phyloP scores from a whole-genome alignment of 2,329 filamentous ascomycete species.

The Phoma herbarum region DNA sequence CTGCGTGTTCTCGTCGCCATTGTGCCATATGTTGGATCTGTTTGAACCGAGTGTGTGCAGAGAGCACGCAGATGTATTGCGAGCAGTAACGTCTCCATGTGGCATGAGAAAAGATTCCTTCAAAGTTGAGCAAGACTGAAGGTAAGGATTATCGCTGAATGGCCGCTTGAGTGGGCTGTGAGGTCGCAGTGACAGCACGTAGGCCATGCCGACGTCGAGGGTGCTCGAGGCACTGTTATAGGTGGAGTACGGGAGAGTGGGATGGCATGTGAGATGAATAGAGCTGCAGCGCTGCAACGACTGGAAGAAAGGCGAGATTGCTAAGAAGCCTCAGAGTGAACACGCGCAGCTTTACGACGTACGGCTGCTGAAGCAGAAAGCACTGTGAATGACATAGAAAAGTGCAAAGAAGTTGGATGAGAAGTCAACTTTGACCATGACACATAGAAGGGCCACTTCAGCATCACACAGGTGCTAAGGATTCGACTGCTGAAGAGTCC shows the following conservation, averaged over 20 bases:
- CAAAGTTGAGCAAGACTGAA: constrained; percentile 46
- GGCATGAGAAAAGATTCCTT: constrained; percentile 36
- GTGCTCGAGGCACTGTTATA: constrained; percentile 33
- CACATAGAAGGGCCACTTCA: constrained; percentile 32
- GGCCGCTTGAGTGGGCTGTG: constrained; percentile 53
- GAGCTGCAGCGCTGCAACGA: constrained; percentile 41
- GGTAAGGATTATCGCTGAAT: constrained; percentile 53
- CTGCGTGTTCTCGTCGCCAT: constrained; percentile 45
- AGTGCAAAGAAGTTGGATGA: constrained; percentile 27
- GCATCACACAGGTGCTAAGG: constrained; percentile 29
- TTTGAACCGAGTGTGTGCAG: constrained; percentile 43
- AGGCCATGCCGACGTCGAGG: constrained; percentile 46
- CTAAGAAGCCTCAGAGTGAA: constrained; percentile 23
- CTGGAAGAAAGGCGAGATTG: constrained; percentile 40
- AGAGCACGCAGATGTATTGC: constrained; percentile 49
- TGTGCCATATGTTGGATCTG: constrained; percentile 34
- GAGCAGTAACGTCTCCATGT: constrained; percentile 39
- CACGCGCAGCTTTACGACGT: constrained; percentile 22
- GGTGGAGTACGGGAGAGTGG: constrained; percentile 30
- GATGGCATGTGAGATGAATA: constrained; percentile 52
- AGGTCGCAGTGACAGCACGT: constrained; percentile 51
- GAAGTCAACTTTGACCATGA: constrained; percentile 17
- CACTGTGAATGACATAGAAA: constrained; percentile 28
- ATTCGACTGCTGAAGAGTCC: constrained; percentile 15
- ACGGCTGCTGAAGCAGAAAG: constrained; percentile 25